Evolutionary conservation across 2,329 filamentous ascomycete species (phyloP).

Genomic region (Pseudogymnoascus sp.): DNA sequence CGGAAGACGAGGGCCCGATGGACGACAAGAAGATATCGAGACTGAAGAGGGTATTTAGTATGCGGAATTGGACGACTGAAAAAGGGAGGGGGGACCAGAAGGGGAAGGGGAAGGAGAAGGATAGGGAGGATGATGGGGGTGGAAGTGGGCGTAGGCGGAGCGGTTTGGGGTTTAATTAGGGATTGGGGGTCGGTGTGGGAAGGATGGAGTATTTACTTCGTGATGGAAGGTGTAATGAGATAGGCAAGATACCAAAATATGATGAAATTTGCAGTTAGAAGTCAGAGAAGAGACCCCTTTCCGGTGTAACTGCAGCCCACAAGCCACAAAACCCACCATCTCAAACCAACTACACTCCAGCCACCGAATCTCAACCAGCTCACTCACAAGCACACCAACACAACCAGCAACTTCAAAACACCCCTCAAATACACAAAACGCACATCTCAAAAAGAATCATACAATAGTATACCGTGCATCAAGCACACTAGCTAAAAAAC

Average conservation of each 20-base stretch:
- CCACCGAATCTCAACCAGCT: neutral
- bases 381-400: neutral
- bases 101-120: neutral
- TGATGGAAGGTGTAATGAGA: neutral
- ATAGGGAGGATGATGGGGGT: neutral
- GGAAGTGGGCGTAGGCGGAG: neutral
- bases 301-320: neutral
- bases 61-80: neutral
- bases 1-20: neutral
- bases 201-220: too few species aligned
- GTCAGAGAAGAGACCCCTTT: too few species aligned
- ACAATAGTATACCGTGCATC: conserved; percentile 3
- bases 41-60: neutral
- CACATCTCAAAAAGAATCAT: neutral
- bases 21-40: neutral
- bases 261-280: neutral
- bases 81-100: neutral
- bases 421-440: neutral
- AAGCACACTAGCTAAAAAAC: conserved; percentile 4
- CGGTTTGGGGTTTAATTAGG: neutral
- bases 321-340: neutral
- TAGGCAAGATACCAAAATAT: neutral
- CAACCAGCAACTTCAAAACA: neutral
- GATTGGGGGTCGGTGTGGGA: neutral
- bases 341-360: neutral